Conservation (phyloP, 345 rosid species). For the Eucalyptus pauciflora region DNA sequence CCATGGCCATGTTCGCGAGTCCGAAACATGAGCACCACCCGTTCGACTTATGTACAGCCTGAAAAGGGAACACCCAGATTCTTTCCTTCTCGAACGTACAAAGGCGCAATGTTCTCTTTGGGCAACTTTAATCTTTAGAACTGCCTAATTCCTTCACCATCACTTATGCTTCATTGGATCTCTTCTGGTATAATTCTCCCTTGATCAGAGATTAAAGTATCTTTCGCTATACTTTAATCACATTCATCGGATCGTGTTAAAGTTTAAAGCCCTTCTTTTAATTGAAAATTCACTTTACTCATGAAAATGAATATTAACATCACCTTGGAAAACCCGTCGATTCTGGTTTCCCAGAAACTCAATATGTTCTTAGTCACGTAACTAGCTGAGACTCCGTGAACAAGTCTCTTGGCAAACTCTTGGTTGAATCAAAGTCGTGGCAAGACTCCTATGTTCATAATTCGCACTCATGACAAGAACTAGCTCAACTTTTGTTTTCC, state of each 20-base stretch:
- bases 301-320: background rate
- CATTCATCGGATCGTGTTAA: background rate
- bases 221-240: background rate
- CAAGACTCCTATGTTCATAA: background rate
- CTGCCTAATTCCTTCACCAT: background rate
- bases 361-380: background rate
- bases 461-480: background rate
- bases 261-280: background rate
- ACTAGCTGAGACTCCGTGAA: background rate
- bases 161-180: background rate
- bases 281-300: background rate
- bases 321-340: background rate
- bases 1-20: background rate
- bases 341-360: background rate
- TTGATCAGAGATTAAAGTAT: background rate
- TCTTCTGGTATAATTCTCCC: background rate
- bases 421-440: background rate
- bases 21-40: background rate
- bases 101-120: background rate
- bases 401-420: background rate
- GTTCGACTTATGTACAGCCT: background rate
- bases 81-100: conserved; percentile 10
- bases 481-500: background rate
- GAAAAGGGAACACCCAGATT: background rate
- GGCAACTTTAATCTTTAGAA: background rate